Evolutionary conservation across 2,329 filamentous ascomycete genomes (phyloP), one percentile per base, ranked within the genome.

Genomic region (Talaromyces rugulosus): DNA sequence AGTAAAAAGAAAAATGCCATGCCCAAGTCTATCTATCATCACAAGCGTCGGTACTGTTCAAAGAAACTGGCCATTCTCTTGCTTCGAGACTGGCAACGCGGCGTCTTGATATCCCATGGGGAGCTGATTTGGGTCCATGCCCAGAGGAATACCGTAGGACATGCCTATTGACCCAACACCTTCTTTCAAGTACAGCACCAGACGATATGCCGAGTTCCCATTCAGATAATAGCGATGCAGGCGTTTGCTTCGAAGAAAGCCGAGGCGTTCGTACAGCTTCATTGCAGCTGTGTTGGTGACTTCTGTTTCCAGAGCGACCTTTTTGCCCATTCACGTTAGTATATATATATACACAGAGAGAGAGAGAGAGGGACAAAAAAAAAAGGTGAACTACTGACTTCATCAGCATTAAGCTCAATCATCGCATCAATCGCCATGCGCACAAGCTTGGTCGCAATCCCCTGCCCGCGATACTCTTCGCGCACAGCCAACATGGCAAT

Each of bases 401-500:
- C 95, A 73, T 98, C 94, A 28, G 95, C 95, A 69, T 90, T 84
- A 58, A 89, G 84, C 62, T 86, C 84, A 11, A 87, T 86, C 95
- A 99, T 99, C 65, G 90, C 89, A 68, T 96, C 92, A 65, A 99
- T 93, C 23, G 93, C 92, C 81, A 87, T 88, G 65, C 89, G 86
- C n/a, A 99, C 95, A 9, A 99, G 83, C 47, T 88, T 87, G 0
- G 92, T 96, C 1, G 90, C 95, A 63, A 99, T 92, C 1, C 95
- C 94, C 66, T 88, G 86, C 5, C 93, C 92, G 27, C 95, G 88
- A 70, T 91, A 89, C 30, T 87, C 81, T 44, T 91, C 87, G 51
- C 88, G 86, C 5, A 96, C 93, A n/a, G 95, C 95, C 50, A 99
- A 84, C 95, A 99, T 99, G 71, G 95, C 95, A 68, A 99, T 98